A percentile compares a stretch with the other conserved stretches of the same genome.
Evolutionary conservation across 192 early-diverging fungal genomes (phyloP).

Genomic region (Thoreauomyces humboldtii): DNA sequence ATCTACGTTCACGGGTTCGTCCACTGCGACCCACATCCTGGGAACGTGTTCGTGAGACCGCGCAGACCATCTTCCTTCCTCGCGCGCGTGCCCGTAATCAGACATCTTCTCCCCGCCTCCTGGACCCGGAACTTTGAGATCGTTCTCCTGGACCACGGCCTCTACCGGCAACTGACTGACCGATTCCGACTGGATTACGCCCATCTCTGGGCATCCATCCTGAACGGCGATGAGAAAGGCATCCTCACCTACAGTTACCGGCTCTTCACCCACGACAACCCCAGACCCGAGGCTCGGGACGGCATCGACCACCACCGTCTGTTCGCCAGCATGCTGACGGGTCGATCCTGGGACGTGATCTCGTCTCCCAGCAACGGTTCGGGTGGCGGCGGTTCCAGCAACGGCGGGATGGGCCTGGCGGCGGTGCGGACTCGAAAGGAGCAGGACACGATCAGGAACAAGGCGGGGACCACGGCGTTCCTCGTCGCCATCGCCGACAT

Average conservation of each 20-base stretch:
- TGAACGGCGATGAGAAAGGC: conserved; percentile 69
- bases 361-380: conserved; percentile 16
- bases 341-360: conserved; percentile 78
- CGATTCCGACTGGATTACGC: conserved; percentile 82
- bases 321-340: conserved; percentile 87
- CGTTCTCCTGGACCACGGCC: conserved; percentile 79
- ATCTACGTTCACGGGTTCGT: conserved; percentile 73
- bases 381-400: too few relatives aligned
- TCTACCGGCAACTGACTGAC: conserved; percentile 75
- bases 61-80: conserved; percentile 13
- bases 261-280: conserved; percentile 44
- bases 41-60: conserved; percentile 64
- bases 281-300: conserved; percentile 14
- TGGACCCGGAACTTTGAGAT: conserved; percentile 88
- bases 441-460: conserved; percentile 49
- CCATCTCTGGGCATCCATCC: conserved; percentile 81
- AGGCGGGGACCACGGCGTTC: conserved; percentile 54
- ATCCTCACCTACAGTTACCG: conserved; percentile 65
- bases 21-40: conserved; percentile 93
- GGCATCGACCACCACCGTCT: conserved; percentile 79
- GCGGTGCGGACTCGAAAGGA: conserved; percentile 47
- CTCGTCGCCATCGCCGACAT: conserved; percentile 75
- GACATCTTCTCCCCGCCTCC: neutral
- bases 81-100: conserved; percentile 29
- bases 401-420: conserved; percentile 33